Base-by-base conservation (phyloP, 2,329 filamentous ascomycete species). In the Trichophyton verrucosum region DNA sequence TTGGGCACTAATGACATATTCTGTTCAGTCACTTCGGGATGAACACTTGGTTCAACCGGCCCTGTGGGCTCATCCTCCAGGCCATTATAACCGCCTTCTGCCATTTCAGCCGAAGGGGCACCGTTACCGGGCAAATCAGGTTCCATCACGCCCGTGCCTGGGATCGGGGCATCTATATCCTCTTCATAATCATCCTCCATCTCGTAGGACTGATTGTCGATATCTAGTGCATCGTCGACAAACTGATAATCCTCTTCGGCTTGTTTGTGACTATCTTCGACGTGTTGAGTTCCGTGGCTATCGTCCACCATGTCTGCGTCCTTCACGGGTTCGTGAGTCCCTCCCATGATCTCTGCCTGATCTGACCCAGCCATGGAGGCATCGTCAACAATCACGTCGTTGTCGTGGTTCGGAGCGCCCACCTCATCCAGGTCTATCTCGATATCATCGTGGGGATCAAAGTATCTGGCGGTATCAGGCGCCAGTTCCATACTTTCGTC, bases 371-470 rank as follows among this genome's bases (percentile, higher is more conserved):
- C 69, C 46, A 75, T 73, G 61, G 73, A 74, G 51, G 72, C 71
- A 60, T 75, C 73, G 65, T 86, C 84, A 65, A 82, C 78, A 57
- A 82, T 75, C 59, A 83, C 82, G 61, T 78, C 76, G 65, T 84
- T 80, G 65, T 84, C 80, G 62, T 85, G 77, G 27, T 72, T 70
- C 33, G 67, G 64, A 42, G 65, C 65, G n/a, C 63, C 66, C 15
- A 69, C 70, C 53, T 68, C 73, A 62, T 84, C 82, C 63, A 86
- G 76, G 65, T 86, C 83, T 63, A 86, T 82, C 27, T 55, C 51
- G 15, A 80, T 77, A 49, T 70, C 68, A 56, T 62, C 66, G 58
- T 68, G 63, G 22, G 67, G 71, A 55, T 74, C 66, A 40, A 72
- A 77, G 61, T 56, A 20, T 20, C 55, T 71, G 67, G 24, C 78